Percentiles rank a stretch among this genome's conserved stretches.
Conservation (phyloP, 352 stramenopile genomes). For the Pythium dissotocum region DNA sequence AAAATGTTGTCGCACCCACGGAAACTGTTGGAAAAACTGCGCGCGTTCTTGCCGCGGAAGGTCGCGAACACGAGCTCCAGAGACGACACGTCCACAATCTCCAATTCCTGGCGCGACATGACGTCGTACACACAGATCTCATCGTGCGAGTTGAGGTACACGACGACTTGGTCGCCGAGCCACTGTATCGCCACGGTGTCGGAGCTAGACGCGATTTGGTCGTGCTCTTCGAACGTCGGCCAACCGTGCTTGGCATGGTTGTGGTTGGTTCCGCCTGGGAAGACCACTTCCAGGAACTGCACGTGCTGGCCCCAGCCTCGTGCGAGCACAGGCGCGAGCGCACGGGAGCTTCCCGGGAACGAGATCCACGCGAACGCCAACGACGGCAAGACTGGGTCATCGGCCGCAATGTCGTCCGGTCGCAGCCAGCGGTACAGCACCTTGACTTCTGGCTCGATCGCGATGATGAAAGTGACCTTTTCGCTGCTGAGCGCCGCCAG, state of each 20-base stretch:
- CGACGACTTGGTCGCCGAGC: conserved; percentile 94
- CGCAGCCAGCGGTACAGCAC: conserved; percentile 94
- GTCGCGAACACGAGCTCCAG: conserved; percentile 94
- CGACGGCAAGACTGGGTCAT: conserved; percentile 88
- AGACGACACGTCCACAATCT: conserved; percentile 93
- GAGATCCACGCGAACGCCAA: conserved; percentile 94
- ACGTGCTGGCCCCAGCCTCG: conserved; percentile 93
- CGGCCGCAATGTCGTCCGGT: conserved; percentile 65
- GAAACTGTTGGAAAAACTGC: conserved; percentile 88
- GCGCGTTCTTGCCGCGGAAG: conserved; percentile 82
- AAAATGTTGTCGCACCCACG: conserved; percentile 93
- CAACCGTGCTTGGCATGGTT: conserved; percentile 87
- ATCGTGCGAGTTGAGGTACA: conserved; percentile 94
- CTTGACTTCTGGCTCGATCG: conserved; percentile 93
- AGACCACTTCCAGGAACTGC: conserved; percentile 91
- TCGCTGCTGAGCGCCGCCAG: conserved; percentile 83
- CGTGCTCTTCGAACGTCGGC: conserved; percentile 93
- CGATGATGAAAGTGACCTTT: conserved; percentile 95
- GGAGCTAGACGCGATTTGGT: conserved; percentile 89
- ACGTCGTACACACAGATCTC: conserved; percentile 97
- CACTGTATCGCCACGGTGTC: conserved; percentile 95
- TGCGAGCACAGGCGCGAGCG: conserved; percentile 90
- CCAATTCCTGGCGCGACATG: conserved; percentile 94
- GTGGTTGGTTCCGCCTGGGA: conserved; percentile 71
- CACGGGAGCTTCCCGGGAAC: conserved; percentile 80